phyloP scores from a whole-genome alignment of 345 rosid genomes.

The Triadica sebifera region DNA sequence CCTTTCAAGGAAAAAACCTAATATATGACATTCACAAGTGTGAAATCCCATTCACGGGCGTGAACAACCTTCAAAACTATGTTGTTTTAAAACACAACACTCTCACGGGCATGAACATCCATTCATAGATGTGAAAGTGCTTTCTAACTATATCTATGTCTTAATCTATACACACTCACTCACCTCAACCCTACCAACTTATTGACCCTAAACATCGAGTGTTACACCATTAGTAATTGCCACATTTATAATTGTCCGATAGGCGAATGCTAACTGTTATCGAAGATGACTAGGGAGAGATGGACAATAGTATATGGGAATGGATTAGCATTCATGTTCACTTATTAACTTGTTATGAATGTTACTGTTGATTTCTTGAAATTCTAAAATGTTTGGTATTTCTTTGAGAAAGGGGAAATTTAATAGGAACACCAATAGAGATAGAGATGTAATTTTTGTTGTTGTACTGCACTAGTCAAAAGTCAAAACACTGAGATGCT shows the following conservation, averaged over 20 bases:
- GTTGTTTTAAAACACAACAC: no score
- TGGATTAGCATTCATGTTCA: background rate
- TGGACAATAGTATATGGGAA: constrained; percentile 18
- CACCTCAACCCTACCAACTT: no score
- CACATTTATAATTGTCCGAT: constrained; percentile 5
- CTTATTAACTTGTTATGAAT: constrained; percentile 1
- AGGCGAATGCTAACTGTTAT: constrained; percentile 8
- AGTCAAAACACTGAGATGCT: background rate
- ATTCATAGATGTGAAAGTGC: no score
- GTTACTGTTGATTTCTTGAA: background rate
- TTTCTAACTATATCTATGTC: no score
- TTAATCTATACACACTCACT: no score
- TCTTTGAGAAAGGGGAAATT: background rate
- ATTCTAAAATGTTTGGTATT: background rate
- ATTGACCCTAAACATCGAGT: no score
- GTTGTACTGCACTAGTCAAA: background rate
- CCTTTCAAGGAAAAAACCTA: no score
- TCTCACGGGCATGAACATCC: no score
- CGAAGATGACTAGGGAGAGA: constrained; percentile 12
- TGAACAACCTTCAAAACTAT: no score
- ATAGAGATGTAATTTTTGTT: background rate
- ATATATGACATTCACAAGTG: no score
- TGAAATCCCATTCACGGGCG: no score
- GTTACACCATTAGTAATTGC: constrained; percentile 10
- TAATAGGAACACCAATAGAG: constrained; percentile 6